Conservation (phyloP, 768 basidiomycete genomes). For the Trametes gibbosa region DNA sequence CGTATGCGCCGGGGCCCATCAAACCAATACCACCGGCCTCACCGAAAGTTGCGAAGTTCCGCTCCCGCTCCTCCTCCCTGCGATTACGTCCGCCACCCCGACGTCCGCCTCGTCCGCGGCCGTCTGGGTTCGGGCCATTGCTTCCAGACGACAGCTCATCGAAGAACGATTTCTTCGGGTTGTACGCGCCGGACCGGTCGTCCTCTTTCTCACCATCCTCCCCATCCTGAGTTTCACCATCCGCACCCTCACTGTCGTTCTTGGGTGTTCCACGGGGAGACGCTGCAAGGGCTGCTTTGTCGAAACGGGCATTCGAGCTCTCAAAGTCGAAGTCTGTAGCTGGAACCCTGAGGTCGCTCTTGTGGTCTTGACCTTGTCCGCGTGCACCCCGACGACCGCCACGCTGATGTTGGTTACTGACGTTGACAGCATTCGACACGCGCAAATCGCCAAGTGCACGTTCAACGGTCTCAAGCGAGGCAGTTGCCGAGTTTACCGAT, state of each 20-base stretch:
- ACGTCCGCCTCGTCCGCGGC: slow-evolving; percentile 43
- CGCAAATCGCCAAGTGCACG: slow-evolving; percentile 53
- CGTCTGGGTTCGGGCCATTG: slow-evolving; percentile 34
- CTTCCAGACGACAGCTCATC: slow-evolving; percentile 61
- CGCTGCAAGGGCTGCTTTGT: slow-evolving; percentile 56
- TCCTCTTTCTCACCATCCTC: slow-evolving; percentile 36
- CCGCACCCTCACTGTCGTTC: slow-evolving; percentile 25
- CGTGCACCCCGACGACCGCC: slow-evolving; percentile 42
- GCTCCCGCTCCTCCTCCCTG: slow-evolving; percentile 80
- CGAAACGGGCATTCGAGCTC: slow-evolving; percentile 74
- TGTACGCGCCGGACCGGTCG: slow-evolving; percentile 49
- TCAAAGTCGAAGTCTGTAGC: slow-evolving; percentile 81
- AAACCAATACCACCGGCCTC: slow-evolving; percentile 78
- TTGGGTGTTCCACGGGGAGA: slow-evolving; percentile 27
- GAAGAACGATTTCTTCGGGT: slow-evolving; percentile 79
- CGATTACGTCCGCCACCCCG: slow-evolving; percentile 60
- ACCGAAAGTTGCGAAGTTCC: slow-evolving; percentile 85
- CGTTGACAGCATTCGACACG: slow-evolving; percentile 31
- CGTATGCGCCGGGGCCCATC: slow-evolving; percentile 76
- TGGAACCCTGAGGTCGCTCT: slow-evolving; percentile 53
- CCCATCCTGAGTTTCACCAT: slow-evolving; percentile 32
- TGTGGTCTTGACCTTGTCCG: slow-evolving; percentile 23
- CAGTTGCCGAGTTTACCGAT: slow-evolving; percentile 67
- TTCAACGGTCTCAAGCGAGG: slow-evolving; percentile 71
- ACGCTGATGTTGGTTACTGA: slow-evolving; percentile 13